Evolutionary conservation across 2,329 filamentous ascomycete species (phyloP), one percentile per base, ranked within the genome.

Genomic region (Talaromyces sp.): DNA sequence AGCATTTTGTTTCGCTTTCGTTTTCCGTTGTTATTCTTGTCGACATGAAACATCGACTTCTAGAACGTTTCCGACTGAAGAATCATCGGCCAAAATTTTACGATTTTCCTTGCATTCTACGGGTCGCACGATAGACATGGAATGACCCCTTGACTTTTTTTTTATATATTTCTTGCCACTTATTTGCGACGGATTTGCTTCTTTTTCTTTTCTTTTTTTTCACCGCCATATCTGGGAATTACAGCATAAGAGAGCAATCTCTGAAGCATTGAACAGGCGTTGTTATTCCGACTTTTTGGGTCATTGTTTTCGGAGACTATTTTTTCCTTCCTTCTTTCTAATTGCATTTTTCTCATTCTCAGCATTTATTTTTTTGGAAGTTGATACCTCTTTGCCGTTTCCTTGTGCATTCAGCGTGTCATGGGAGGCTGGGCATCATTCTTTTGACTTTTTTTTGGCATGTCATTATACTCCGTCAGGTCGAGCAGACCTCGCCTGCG

Each of bases 61-160:
- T 25, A 47, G 44, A 47, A 25, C 8, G 19, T 47, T 47, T 47
- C 10, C 19, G 44, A 47, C 22, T 25, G n/a, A 11, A 25, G 44
- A 25, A 47, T 25, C 15, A 47, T 9, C 44, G 19, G 22, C 19
- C 44, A 47, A 47, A 47, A 47, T 3, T 67, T 74, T 74, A 76
- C 70, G 74, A 75, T 61, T 64, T 64, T 64, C 53, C 49, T 64
- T 64, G 22, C 55, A 39, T 55, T 75, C 72, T 69, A 75, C 72
- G 73, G 70, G 70, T 74, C 69, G 74, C 72, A 71, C 70, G 71
- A 75, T 76, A 75, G 72, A 68, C 73, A 71, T 71, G 68, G 64
- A 65, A 66, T 70, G 67, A 51, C 58, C 64, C 58, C 64, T 47
- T 22, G 44, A 47, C 19, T 25, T 25, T 47, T 13, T 9, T 25